Base-by-base conservation (phyloP, 2,329 filamentous ascomycete species). In the Calcarisporium arbuscula region DNA sequence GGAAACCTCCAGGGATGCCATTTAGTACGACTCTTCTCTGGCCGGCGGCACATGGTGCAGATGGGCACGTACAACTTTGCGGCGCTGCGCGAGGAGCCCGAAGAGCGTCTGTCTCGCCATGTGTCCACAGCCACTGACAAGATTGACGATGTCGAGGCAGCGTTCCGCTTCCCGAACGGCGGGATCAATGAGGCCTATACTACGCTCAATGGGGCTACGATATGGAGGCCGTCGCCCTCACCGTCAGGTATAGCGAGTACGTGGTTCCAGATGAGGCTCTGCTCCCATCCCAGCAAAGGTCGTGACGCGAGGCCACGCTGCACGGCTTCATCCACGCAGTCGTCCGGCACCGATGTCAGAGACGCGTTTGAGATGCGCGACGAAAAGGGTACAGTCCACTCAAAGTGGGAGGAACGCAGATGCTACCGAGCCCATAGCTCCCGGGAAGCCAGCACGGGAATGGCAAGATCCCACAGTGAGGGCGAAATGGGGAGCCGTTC, bases 1-100 rank as follows among this genome's bases (percentile, higher is more conserved):
- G 16, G 11, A 50, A 1, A 50, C 66, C 16, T 31, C 38, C 2
- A 44, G 52, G 5, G 57, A 65, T 32, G 57, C 70, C 43, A 69
- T 72, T 38, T 54, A 62, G 5, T 71, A 60, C 41, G 42, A 54
- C 6, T 70, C 61, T 35, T 50, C 53, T 3, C 50, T 71, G 1
- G 53, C 59, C 2, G 67, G 66, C 8, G 66, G 65, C 14, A 51
- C 5, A 43, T 62, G 15, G 56, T 65, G 57, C 55, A 62, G 42
- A 44, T 63, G 25, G 60, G 66, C 2, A 62, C 56, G 11, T 71
- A 71, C 39, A 49, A 46, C 11, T 44, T 67, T 19, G 44, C 59
- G 10, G 44, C 51, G 14, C 34, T 72, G 18, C 55, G 67, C 4
- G 45, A 44, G 5, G 60, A 64, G 43, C 61, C 64, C 2, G 53